Conservation (phyloP, 148 eudicot genomes). For the Spergularia marina region DNA sequence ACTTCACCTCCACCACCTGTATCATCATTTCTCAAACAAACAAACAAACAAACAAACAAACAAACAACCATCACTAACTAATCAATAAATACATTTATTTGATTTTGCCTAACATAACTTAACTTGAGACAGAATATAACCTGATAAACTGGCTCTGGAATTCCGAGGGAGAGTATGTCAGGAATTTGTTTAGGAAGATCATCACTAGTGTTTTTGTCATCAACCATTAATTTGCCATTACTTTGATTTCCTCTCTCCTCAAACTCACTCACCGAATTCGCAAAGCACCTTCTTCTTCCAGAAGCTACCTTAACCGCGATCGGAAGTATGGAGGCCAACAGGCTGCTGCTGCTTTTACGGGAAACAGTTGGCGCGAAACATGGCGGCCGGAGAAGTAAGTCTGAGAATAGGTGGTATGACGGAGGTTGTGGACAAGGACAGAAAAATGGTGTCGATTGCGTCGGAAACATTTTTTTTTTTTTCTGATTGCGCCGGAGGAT, state of each 20-base stretch:
- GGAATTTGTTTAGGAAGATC: slow-evolving; percentile 29
- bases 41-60: too few relatives aligned
- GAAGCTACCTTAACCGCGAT: slow-evolving; percentile 21
- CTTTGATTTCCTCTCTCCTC: slow-evolving; percentile 23
- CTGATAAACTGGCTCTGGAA: slow-evolving; percentile 94
- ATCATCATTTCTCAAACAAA: neutral
- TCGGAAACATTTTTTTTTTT: slow-evolving; percentile 32
- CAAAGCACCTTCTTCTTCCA: slow-evolving; percentile 29
- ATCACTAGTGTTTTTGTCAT: too few relatives aligned
- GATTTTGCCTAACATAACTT: too few relatives aligned
- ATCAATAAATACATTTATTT: too few relatives aligned
- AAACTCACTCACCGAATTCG: slow-evolving; percentile 36
- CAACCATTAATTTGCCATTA: slow-evolving; percentile 20
- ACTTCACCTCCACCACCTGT: slow-evolving; percentile 89
- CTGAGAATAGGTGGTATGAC: slow-evolving; percentile 18
- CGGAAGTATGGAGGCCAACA: slow-evolving; percentile 22
- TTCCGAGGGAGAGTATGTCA: slow-evolving; percentile 59
- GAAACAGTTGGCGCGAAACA: slow-evolving; percentile 13
- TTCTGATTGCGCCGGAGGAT: neutral
- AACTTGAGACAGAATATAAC: slow-evolving; percentile 24
- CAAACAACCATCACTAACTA: too few relatives aligned
- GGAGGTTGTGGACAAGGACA: too few relatives aligned
- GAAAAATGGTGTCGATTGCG: slow-evolving; percentile 19
- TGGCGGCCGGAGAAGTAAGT: slow-evolving; percentile 21
- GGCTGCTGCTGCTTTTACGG: neutral